Conservation (phyloP, 2,329 filamentous ascomycete species). For the Pseudogymnoascus sp. region DNA sequence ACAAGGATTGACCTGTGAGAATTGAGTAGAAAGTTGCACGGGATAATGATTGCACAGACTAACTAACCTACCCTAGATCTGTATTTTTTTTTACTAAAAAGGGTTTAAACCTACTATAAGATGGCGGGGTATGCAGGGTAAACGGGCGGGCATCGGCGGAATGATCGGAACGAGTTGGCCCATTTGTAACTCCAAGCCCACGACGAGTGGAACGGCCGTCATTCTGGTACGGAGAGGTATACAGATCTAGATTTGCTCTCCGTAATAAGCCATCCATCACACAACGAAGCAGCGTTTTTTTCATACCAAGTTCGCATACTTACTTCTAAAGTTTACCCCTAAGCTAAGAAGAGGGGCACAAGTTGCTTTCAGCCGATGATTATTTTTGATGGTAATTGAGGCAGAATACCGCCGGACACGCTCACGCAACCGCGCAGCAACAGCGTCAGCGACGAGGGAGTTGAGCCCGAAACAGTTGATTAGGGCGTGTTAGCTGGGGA, state of each 20-base stretch:
- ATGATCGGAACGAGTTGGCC: neutral
- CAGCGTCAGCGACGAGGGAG: constrained; percentile 65
- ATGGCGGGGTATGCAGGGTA: neutral
- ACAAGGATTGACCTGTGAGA: neutral
- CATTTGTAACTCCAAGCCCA: too few species aligned
- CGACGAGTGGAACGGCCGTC: too few species aligned
- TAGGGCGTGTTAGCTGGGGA: constrained; percentile 74
- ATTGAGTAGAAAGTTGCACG: neutral
- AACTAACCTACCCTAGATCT: neutral
- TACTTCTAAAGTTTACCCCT: too few species aligned
- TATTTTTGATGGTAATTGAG: too few species aligned
- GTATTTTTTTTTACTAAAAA: neutral
- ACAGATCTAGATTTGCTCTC: too few species aligned
- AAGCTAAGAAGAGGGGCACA: too few species aligned
- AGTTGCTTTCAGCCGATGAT: too few species aligned
- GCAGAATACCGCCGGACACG: constrained; percentile 58
- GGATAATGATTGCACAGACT: neutral
- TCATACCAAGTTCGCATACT: too few species aligned
- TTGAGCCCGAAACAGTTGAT: constrained; percentile 78
- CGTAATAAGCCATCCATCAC: neutral
- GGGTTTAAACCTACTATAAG: neutral
- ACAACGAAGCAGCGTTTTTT: too few species aligned
- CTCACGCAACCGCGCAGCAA: constrained; percentile 70
- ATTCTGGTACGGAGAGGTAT: too few species aligned
- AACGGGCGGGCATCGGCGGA: neutral